Percentiles rank a stretch among this genome's conserved stretches.
Evolutionary conservation across 2,329 filamentous ascomycete genomes (phyloP).

Genomic region (Myriosclerotinia duriaeana): DNA sequence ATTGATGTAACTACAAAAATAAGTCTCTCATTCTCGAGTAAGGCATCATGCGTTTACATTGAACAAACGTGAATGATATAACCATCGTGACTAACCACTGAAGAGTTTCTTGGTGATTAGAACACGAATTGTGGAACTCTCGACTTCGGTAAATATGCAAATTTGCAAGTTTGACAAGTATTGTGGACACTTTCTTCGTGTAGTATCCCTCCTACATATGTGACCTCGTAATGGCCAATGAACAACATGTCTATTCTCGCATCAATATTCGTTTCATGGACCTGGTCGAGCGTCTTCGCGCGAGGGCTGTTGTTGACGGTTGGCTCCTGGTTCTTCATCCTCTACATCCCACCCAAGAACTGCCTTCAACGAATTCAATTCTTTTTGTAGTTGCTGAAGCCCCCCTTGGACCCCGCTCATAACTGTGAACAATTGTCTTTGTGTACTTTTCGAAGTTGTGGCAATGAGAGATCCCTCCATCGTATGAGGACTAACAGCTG

Average conservation of each 20-base stretch:
- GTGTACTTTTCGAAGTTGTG: constrained; percentile 31
- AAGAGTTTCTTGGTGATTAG: background rate
- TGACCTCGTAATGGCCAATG: background rate
- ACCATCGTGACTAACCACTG: background rate
- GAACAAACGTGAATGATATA: background rate
- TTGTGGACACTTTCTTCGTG: background rate
- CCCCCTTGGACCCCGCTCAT: constrained; percentile 32
- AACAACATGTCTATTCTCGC: background rate
- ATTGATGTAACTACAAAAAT: background rate
- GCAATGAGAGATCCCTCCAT: constrained; percentile 27
- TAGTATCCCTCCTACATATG: background rate
- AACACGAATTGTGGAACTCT: background rate
- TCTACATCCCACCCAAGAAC: constrained; percentile 33
- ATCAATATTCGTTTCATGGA: constrained; percentile 5
- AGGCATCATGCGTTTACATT: background rate
- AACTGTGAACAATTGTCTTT: constrained; percentile 33
- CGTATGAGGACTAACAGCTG: background rate
- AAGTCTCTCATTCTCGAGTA: background rate
- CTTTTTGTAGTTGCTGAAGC: constrained; percentile 34
- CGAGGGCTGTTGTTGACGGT: background rate
- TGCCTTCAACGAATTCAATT: constrained; percentile 33
- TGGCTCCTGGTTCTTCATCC: constrained; percentile 10
- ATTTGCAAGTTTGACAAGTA: background rate
- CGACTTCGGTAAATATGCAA: background rate
- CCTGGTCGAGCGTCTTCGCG: background rate